Evolutionary conservation across 164 flowering plant species (phyloP).

Genomic region (Liriodendron chinense): DNA sequence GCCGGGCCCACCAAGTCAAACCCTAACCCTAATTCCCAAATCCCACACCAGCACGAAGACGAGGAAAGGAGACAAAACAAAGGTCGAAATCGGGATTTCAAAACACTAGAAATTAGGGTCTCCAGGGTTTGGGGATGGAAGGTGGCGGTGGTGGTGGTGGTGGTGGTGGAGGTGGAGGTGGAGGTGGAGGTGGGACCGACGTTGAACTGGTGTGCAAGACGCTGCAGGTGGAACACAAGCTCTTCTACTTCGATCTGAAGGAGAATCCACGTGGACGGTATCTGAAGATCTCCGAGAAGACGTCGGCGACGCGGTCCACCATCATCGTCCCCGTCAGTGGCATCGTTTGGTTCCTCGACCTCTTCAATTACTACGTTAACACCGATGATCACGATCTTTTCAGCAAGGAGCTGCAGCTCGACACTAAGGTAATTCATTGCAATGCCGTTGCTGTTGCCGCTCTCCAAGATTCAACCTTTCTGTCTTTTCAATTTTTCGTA

Average conservation of each 20-base stretch:
- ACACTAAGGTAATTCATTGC: conserved; percentile 50
- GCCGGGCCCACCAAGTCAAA: neutral
- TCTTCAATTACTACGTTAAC: conserved; percentile 88
- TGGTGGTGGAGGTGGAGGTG: conserved; percentile 8
- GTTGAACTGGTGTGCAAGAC: conserved; percentile 89
- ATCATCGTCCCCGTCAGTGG: conserved; percentile 89
- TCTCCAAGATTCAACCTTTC: neutral
- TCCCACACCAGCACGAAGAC: neutral
- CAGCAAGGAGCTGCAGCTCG: conserved; percentile 98
- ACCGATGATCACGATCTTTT: conserved; percentile 69
- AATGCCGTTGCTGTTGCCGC: neutral
- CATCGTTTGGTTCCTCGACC: conserved; percentile 89
- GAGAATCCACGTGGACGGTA: conserved; percentile 97
- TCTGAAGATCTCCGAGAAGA: conserved; percentile 95
- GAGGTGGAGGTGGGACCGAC: conserved; percentile 69
- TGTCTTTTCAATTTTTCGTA: neutral
- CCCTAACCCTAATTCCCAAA: neutral
- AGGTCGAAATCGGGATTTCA: neutral
- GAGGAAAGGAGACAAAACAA: neutral
- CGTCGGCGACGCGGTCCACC: conserved; percentile 90
- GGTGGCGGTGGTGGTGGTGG: neutral
- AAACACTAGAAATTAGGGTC: neutral
- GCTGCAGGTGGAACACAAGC: conserved; percentile 97
- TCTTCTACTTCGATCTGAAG: conserved; percentile 95
- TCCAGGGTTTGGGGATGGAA: conserved; percentile 2